Evolutionary conservation across 345 rosid genomes (phyloP).

Genomic region (Corchorus olitorius): DNA sequence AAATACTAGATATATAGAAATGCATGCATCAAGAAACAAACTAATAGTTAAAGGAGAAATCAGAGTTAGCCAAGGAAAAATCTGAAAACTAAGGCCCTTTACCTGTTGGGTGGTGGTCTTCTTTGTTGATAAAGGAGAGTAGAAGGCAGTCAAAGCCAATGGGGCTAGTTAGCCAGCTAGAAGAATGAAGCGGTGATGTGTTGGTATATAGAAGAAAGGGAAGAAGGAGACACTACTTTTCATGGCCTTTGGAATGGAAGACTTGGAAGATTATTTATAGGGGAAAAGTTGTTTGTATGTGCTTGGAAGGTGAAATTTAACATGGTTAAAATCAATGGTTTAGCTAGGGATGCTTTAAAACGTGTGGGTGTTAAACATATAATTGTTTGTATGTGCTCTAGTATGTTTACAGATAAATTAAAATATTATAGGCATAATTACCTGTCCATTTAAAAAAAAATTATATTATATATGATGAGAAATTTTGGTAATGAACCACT

Average conservation of each 20-base stretch:
- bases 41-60: background rate
- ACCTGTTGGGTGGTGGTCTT: background rate
- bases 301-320: background rate
- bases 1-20: background rate
- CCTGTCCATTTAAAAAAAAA: background rate
- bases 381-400: no score
- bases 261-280: constrained; percentile 24
- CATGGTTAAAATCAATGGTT: background rate
- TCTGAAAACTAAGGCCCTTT: background rate
- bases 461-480: background rate
- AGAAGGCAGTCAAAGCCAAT: background rate
- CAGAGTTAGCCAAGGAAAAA: background rate
- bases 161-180: background rate
- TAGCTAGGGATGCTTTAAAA: background rate
- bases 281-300: background rate
- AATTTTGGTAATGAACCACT: background rate
- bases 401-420: background rate
- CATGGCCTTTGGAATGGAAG: constrained; percentile 6
- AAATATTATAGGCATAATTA: background rate
- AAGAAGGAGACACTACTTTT: background rate
- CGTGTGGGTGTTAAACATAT: no score
- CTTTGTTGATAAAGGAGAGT: constrained; percentile 5
- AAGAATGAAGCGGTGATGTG: background rate
- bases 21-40: background rate
- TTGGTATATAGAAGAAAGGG: no score